These are phyloP conservation scores for Ceratocystis harringtonii DNA, from an alignment of 2,329 filamentous ascomycete genomes.

Conservation along the genomic window DNA sequence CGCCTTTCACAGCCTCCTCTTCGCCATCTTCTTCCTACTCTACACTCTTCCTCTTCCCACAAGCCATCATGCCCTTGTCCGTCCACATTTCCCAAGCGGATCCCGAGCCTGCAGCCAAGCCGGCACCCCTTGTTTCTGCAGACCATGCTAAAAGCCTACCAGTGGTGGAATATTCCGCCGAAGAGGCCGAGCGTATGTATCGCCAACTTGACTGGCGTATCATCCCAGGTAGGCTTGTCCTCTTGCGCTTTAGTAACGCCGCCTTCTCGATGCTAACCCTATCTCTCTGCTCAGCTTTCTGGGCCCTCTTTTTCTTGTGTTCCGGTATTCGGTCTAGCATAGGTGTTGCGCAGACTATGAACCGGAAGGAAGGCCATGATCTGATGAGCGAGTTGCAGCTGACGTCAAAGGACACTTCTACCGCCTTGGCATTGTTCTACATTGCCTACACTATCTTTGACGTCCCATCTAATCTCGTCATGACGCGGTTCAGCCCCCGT, in stretches of 20 bases:
- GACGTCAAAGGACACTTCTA: constrained; percentile 62
- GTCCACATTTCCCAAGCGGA: background rate
- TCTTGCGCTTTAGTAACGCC: background rate
- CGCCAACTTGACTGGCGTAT: constrained; percentile 43
- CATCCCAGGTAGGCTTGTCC: constrained; percentile 34
- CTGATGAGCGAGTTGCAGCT: constrained; percentile 57
- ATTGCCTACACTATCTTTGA: constrained; percentile 86
- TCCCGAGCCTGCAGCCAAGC: background rate
- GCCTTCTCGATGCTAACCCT: background rate
- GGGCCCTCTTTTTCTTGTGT: constrained; percentile 81
- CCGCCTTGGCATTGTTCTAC: constrained; percentile 76
- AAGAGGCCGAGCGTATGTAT: constrained; percentile 41
- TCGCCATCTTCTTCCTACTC: background rate
- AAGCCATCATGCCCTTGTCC: background rate
- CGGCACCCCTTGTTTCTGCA: background rate
- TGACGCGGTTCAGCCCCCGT: constrained; percentile 71
- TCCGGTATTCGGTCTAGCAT: constrained; percentile 86
- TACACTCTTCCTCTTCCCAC: background rate
- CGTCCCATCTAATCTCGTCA: constrained; percentile 72
- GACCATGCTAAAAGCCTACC: background rate
- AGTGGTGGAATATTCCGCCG: constrained; percentile 32
- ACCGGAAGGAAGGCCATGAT: constrained; percentile 53
- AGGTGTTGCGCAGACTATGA: constrained; percentile 91
- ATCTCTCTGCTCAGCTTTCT: constrained; percentile 46
- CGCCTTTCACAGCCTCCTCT: background rate